These are phyloP conservation scores for Chytriomyces sp. DNA, from an alignment of 192 early-diverging fungal species.

Conservation along the genomic window DNA sequence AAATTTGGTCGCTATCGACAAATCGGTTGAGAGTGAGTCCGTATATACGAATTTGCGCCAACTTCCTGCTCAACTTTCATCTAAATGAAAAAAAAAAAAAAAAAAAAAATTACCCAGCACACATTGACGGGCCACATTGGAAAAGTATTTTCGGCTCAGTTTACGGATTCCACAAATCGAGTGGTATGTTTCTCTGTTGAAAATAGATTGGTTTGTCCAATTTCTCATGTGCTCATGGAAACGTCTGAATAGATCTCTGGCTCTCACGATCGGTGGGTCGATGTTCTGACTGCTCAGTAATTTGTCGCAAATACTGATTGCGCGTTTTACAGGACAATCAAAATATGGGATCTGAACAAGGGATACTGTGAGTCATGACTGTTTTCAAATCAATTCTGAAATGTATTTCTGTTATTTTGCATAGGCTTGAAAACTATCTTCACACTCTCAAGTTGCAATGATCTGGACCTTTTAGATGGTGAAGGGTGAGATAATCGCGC, in stretches of 20 bases:
- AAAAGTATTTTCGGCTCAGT: constrained; percentile 87
- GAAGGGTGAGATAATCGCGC: constrained; percentile 57
- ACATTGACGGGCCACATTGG: constrained; percentile 95
- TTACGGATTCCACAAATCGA: constrained; percentile 73
- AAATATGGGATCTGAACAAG: constrained; percentile 91
- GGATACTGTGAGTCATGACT: constrained; percentile 73
- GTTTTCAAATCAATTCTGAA: constrained; percentile 2
- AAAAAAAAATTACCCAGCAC: constrained; percentile 67
- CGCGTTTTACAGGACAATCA: constrained; percentile 69
- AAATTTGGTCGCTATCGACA: constrained; percentile 84
- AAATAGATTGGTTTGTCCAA: constrained; percentile 6
- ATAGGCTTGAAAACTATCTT: constrained; percentile 87
- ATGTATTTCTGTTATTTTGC: neutral
- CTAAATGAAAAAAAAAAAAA: no score
- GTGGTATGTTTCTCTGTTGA: constrained; percentile 62
- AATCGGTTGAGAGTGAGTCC: constrained; percentile 67
- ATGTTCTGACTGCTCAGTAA: no score
- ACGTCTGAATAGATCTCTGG: constrained; percentile 68
- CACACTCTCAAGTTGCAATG: constrained; percentile 93
- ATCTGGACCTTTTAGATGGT: constrained; percentile 78
- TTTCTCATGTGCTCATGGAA: neutral
- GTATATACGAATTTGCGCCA: neutral
- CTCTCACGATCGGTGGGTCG: constrained; percentile 73
- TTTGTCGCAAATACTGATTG: no score
- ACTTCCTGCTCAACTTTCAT: neutral